These are phyloP conservation scores for Aurinia saxatilis DNA, from an alignment of 345 rosid genomes.

Conservation along the genomic window DNA sequence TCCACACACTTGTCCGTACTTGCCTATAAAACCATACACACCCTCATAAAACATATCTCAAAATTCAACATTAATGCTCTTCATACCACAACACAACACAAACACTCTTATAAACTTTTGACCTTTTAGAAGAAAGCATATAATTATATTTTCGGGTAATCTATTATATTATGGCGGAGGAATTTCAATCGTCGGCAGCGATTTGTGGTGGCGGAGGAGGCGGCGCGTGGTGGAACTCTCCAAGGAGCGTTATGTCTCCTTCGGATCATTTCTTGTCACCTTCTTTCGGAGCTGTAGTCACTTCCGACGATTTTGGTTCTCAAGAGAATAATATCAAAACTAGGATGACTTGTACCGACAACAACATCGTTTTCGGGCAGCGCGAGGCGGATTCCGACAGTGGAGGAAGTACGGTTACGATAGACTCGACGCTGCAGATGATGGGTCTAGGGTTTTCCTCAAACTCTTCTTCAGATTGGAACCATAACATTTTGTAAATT, in stretches of 20 bases:
- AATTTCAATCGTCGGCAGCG: constrained; percentile 26
- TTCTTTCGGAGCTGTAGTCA: constrained; percentile 18
- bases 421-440: constrained; percentile 29
- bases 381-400: constrained; percentile 33
- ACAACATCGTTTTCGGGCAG: constrained; percentile 23
- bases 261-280: constrained; percentile 28
- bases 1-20: constrained; percentile 33
- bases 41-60: constrained; percentile 14
- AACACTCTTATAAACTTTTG: constrained; percentile 8
- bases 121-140: constrained; percentile 1
- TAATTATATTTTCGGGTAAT: no score
- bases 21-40: constrained; percentile 25
- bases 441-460: constrained; percentile 32
- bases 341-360: constrained; percentile 21
- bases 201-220: constrained; percentile 21
- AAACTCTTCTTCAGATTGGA: constrained; percentile 28
- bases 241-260: constrained; percentile 28
- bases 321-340: constrained; percentile 24
- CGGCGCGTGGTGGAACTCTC: constrained; percentile 32
- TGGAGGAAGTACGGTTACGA: constrained; percentile 35
- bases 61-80: constrained; percentile 6
- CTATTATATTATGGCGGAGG: no score
- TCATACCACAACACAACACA: constrained; percentile 1
- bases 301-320: constrained; percentile 18
- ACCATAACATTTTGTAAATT: constrained; percentile 23